Base-by-base conservation (phyloP, 1,284 basidiomycete genomes). In the Vanrija sp. region DNA sequence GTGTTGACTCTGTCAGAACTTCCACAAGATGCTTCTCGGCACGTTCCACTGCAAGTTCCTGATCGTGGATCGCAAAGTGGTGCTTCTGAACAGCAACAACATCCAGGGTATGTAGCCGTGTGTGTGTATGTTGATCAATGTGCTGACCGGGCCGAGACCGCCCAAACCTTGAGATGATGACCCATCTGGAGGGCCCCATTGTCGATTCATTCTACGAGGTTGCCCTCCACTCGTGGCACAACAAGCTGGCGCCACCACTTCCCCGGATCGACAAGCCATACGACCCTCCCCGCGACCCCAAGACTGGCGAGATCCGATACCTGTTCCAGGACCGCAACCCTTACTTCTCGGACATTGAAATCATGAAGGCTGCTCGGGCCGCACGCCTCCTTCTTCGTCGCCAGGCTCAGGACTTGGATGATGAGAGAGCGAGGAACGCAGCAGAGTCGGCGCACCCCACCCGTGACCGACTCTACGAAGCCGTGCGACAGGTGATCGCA, bases 31-130 rank as follows among this genome's bases (percentile, higher is more conserved):
- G 1, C 60, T 84, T 18, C 74, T 86, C 45, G 86, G 86, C 27
- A 89, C 86, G 0, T 89, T 89, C 73, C 88, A 89, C 64, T 83
- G 84, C 42, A 88, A 89, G 69, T 87, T 86, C 59, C 78, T 88
- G 67, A 78, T 88, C 50, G 83, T 89, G 9, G 87, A 89, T 65
- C 80, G 87, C 16, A 84, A 82, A 61, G 78, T 88, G 25, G 87
- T 84, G 0, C 75, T 88, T 51, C 75, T 89, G 60, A 86, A 86
- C 71, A 83, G 81, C 53, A 87, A 87, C 73, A 88, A 88, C 59
- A 86, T 88, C 48, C 87, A 87, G 70, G 31, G 31, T 31, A 14
- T 9, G 71, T 31, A 14, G n/a, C n/a, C n/a, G 68, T 70, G 64
- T 51, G 31, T 31, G 9, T 14, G 9, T 31, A 4, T 31, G 31